These are phyloP conservation scores for Eucalyptus cloeziana DNA, from an alignment of 345 rosid species.

Conservation along the genomic window DNA sequence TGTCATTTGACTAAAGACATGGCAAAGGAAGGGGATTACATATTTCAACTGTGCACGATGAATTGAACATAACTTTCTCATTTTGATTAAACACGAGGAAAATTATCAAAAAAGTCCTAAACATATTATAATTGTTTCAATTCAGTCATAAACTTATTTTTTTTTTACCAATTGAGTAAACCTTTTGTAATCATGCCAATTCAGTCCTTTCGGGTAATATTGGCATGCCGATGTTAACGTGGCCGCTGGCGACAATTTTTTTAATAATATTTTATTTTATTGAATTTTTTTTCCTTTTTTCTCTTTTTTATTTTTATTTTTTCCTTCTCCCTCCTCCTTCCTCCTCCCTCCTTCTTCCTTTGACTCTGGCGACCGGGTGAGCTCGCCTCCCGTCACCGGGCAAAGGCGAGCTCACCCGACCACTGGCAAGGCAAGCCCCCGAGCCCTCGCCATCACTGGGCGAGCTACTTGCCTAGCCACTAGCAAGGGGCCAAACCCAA, in stretches of 20 bases:
- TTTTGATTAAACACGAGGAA: background rate
- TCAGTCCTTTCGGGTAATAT: accelerated
- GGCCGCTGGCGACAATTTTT: accelerated
- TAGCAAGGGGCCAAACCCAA: accelerated
- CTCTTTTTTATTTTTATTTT: accelerated
- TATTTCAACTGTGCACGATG: background rate
- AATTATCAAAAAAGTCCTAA: too few relatives aligned
- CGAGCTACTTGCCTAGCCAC: too few relatives aligned
- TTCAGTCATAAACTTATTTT: too few relatives aligned
- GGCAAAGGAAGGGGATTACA: background rate
- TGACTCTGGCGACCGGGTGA: accelerated
- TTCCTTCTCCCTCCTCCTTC: too few relatives aligned
- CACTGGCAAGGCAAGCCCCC: accelerated
- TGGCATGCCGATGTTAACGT: accelerated
- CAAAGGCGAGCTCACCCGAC: accelerated
- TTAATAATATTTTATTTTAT: too few relatives aligned
- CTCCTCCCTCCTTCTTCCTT: too few relatives aligned
- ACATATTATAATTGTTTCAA: too few relatives aligned
- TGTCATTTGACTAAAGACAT: background rate
- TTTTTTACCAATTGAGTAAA: accelerated
- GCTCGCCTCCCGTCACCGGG: too few relatives aligned
- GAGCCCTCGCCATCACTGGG: accelerated
- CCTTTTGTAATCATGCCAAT: accelerated
- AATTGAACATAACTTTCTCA: background rate
- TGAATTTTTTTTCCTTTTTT: too few relatives aligned